A percentile compares a stretch with the other conserved stretches of the same genome.
phyloP scores from a whole-genome alignment of 495 filamentous ascomycete genomes.

The Viridothelium virens region DNA sequence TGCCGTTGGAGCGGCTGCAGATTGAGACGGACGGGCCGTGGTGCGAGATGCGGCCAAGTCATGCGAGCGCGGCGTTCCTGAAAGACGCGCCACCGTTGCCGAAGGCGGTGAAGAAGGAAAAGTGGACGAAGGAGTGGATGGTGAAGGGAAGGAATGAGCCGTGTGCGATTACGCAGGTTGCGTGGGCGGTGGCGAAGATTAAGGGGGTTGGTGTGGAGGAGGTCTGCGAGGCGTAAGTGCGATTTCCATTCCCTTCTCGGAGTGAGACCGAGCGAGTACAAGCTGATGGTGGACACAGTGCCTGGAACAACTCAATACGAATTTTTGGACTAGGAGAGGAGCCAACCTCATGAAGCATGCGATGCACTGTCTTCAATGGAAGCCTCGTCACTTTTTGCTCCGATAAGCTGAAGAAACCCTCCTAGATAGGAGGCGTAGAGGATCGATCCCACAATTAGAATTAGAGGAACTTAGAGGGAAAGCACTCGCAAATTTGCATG shows the following conservation, averaged over 20 bases:
- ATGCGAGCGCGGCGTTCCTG: slow-evolving; percentile 54
- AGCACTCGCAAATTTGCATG: neutral
- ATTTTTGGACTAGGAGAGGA: slow-evolving; percentile 67
- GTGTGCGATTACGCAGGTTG: slow-evolving; percentile 74
- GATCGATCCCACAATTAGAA: neutral
- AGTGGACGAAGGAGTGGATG: slow-evolving; percentile 72
- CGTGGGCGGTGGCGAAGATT: slow-evolving; percentile 71
- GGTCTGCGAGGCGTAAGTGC: slow-evolving; percentile 68
- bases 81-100: slow-evolving; percentile 35
- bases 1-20: slow-evolving; percentile 68
- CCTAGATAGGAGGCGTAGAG: no score
- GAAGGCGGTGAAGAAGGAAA: slow-evolving; percentile 80
- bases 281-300: slow-evolving; percentile 34
- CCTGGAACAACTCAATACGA: slow-evolving; percentile 73
- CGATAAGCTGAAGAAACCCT: no score
- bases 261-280: slow-evolving; percentile 14
- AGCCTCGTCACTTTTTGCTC: no score
- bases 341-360: slow-evolving; percentile 18
- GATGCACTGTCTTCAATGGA: neutral
- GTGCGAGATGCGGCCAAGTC: slow-evolving; percentile 61
- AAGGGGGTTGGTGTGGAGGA: slow-evolving; percentile 73
- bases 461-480: neutral
- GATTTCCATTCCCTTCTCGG: neutral
- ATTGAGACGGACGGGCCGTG: slow-evolving; percentile 94
- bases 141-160: slow-evolving; percentile 92